Conservation (phyloP, 2,329 filamentous ascomycete genomes). For the Teratosphaeria nubilosa region DNA sequence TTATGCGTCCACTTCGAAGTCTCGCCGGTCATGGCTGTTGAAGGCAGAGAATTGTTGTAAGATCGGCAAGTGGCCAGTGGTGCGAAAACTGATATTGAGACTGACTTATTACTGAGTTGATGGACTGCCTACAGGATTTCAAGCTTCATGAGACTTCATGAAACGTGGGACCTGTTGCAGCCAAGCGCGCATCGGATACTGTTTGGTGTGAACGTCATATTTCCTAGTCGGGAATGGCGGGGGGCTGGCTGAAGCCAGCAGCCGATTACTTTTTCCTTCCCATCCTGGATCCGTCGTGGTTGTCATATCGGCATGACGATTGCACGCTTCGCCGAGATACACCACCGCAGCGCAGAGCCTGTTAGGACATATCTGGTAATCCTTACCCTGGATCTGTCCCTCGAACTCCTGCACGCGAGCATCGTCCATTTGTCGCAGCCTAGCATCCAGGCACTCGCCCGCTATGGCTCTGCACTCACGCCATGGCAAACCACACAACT, state of each 20-base stretch:
- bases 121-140: neutral
- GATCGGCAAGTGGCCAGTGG: neutral
- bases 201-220: neutral
- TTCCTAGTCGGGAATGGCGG: no score
- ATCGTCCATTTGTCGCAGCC: neutral
- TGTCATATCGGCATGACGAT: neutral
- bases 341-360: neutral
- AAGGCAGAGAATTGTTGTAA: neutral
- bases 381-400: neutral
- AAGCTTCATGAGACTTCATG: neutral
- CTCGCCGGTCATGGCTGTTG: neutral
- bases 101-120: neutral
- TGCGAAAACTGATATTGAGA: no score
- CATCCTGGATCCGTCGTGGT: no score
- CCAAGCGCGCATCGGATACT: neutral
- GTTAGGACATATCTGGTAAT: neutral
- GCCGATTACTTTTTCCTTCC: no score
- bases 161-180: neutral
- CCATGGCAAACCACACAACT: neutral
- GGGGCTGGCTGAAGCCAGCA: neutral
- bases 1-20: neutral
- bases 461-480: neutral
- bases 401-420: neutral
- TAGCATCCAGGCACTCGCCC: neutral
- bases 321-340: neutral